Base-by-base conservation (phyloP, 176 grass and related monocot species). In the Hordeum marinum region DNA sequence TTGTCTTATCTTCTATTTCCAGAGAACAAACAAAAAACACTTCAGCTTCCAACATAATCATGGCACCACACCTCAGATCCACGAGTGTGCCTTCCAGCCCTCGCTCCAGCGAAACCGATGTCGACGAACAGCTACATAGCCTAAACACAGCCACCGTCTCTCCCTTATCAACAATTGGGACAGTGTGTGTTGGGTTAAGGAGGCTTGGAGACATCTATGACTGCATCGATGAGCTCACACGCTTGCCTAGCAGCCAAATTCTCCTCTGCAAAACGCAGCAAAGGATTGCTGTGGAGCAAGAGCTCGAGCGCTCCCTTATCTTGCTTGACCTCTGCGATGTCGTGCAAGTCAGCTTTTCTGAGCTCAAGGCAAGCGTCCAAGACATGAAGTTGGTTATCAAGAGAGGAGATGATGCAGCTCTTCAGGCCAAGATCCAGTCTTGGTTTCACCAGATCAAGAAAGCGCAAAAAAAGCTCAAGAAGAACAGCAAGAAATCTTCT, bases 201-300 rank as follows among this genome's bases (percentile, higher is more conserved):
- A 42, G 21, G 75, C 55, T 89, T 15, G 87, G 57, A 59, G 21
- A 64, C 40, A 46, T 92, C 29, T 83, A 88, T 58, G 34, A 36
- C 72, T 85, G 23, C 80, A 83, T 85, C 20, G 55, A 83, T 68
- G 78, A 87, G 65, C 52, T 83, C 4, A 31, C 90, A 37, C 75
- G 68, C 80, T 82, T 87, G 57, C 80, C 73, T 5, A 85, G 89
- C 82, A 89, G 85, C 86, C 91, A 89, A 52, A 82, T 39, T 25
- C 75, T 42, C 73, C 80, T 96, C 43, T 85, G 29, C 40, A 75
- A 81, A 6, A 15, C 60, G 4, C 60, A 83, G 26, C 86, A 91
- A n/a, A 84, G 68, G 36, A 92, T 79, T 52, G 40, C 36, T n/a
- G 54, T 95, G 25, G 88, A 95, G 60, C 60, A 82, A 60, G 87